Evolutionary conservation across 106 monocot species (phyloP).

Genomic region (Apostasia ramifera): DNA sequence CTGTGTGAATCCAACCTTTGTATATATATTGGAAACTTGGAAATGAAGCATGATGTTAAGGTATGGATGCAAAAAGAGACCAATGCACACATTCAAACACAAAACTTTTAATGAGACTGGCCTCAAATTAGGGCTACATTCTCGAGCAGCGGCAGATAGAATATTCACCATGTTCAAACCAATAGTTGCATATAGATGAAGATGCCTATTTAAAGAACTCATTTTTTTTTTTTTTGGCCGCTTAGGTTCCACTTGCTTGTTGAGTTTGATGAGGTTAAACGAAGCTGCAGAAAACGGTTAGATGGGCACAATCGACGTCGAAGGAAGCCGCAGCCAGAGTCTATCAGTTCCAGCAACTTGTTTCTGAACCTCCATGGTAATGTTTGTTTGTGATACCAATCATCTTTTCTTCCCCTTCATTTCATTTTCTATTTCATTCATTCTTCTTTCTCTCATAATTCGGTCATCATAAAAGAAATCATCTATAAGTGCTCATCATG

Average conservation of each 20-base stretch:
- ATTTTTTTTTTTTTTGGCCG: slow-evolving; percentile 1
- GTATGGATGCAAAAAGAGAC: not conserved
- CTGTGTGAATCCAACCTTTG: too few species aligned
- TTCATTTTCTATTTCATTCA: too few species aligned
- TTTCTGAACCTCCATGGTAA: slow-evolving; percentile 55
- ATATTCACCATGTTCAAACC: too few species aligned
- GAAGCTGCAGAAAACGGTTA: slow-evolving; percentile 93
- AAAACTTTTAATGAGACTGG: not conserved
- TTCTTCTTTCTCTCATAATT: too few species aligned
- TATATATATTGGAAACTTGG: too few species aligned
- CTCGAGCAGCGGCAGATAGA: too few species aligned
- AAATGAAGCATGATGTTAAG: too few species aligned
- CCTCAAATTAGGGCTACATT: too few species aligned
- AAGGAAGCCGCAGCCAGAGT: slow-evolving; percentile 61
- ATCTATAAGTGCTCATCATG: too few species aligned
- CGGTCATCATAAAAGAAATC: too few species aligned
- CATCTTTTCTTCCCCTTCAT: not conserved
- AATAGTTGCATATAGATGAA: not conserved
- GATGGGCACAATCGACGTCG: slow-evolving; percentile 82
- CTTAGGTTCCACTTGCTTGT: slow-evolving; percentile 56
- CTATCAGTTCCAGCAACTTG: slow-evolving; percentile 36
- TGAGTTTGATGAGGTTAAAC: slow-evolving; percentile 81
- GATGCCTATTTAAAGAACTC: not conserved
- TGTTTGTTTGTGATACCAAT: not conserved
- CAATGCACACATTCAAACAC: not conserved